Base-by-base conservation (phyloP, 2,329 filamentous ascomycete species). In the Penicillium digitatum region DNA sequence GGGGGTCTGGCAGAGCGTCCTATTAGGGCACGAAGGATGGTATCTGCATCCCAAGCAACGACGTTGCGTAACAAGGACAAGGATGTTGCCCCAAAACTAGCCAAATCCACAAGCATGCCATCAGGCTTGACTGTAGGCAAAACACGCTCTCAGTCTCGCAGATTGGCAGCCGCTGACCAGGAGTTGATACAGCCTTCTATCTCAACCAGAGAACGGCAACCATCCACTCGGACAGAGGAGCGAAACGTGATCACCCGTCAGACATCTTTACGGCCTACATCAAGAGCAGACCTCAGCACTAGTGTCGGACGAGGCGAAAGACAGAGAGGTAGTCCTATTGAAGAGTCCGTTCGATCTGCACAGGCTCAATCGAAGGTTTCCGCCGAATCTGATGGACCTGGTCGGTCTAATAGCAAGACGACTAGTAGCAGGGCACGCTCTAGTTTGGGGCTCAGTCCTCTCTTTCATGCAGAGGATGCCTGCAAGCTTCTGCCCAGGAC, bases 141-240 rank as follows among this genome's bases (percentile, higher is more conserved):
- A 59, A 76, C 74, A 18, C 69, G 74, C 27, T 74, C 74, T 14
- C 73, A 76, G 56, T 75, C 74, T 29, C 70, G 72, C 22, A 66
- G 67, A 44, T 58, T 73, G 37, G 72, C 73, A 55, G 66, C 69
- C 10, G 66, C 67, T 11, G 62, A 55, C n/a, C 62, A 67, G 51
- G 66, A 65, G 12, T 48, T 49, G 8, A 37, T 45, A 18, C 48
- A 56, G 31, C 43, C 59, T 22, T 44, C 56, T 3, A 48, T 59
- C 0, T 18, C 35, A 18, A 54, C 57, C 8, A 63, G 57, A 32
- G 69, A 73, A 14, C 62, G 62, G 16, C 57, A 62, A 10, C 53
- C 62, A 14, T 59, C 66, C 10, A 49, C 61, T 29, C 48, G 59
- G 7, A 14, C 55, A 3, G 67, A 70, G 11, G 63, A 65, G 11